Base-by-base conservation (phyloP, 306 rosid species). In the Comarum palustre region DNA sequence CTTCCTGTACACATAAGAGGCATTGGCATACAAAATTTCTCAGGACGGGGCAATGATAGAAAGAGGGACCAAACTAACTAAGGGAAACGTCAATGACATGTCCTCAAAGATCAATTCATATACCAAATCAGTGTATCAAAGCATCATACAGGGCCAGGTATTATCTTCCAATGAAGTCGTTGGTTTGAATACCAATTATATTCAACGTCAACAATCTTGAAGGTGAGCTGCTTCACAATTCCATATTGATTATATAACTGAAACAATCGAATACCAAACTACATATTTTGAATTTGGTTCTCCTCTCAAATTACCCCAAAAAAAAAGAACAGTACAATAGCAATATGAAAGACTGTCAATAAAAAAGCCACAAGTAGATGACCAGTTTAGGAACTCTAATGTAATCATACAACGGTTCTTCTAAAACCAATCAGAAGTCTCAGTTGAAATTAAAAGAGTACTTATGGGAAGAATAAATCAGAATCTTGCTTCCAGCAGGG, bases 401-500 rank as follows among this genome's bases (percentile, higher is more conserved):
- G 46, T 11, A 68, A 41, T 19, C 62, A 4, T 51, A 72, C 59
- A 54, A 17, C 41, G 16, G 68, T 58, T 48, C 72, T 72, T 77
- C 59, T 48, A 68, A 76, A 63, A 60, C 71, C 61, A 57, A 54
- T 72, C 48, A 41, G 10, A 68, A 36, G 82, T 71, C 69, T 25
- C 10, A 16, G 25, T 46, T 10, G 29, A 61, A 41, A 71, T 50
- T 34, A 76, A 45, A 71, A 32, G 42, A 75, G 64, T 42, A 39
- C 60, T 25, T 65, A 47, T 54, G 42, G 69, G 50, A 63, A 32
- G 67, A 20, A 58, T 31, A 76, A 36, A 74, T 86, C 83, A 89
- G 12, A 82, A 69, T 78, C 77, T 80, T 71, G 82, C 90, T 54
- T 96, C 99, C 58, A 95, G 84, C 86, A 95, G 81, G 72, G 96